Base-by-base conservation (phyloP, 176 grass and related monocot genomes). In the Musa itinerans region DNA sequence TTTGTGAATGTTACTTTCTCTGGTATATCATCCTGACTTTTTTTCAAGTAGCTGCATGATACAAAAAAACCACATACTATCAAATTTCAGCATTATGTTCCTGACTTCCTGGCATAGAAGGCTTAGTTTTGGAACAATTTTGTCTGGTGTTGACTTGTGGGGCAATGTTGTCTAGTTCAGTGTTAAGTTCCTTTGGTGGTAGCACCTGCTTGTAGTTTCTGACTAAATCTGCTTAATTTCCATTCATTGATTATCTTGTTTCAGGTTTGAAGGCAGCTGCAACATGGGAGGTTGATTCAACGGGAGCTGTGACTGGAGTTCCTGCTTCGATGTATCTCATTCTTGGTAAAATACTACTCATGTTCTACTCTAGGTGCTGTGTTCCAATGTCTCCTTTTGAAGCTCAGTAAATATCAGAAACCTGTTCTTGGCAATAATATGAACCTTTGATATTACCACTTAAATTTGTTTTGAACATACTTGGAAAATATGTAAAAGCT, bases 281-380 rank as follows among this genome's bases (percentile, higher is more conserved):
- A 53, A 90, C 90, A 69, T 97, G 94, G 94, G 94, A 93, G 82
- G 82, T 97, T 83, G 94, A 97, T 93, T 78, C 90, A 11, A 50
- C 20, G 20, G 94, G 94, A 69, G 65, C 76, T 70, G 56, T 70
- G 63, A 81, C 85, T 34, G 82, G 90, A 77, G 74, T 82, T 85
- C 94, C 90, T 56, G 83, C 85, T 82, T 89, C 94, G 52, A 97
- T 97, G 90, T 97, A 93, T 79, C 83, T 97, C 65, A 20, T 85
- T 26, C 84, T 97, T 81, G 94, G 94, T 97, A 97, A 84, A 71
- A 0, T 51, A 8, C 3, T 11, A 20, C 19, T 69, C 8, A 43
- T 81, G 56, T 69, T 52, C 57, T 82, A 20, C 68, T 72, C 16
- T 70, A 50, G 54, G 62, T n/a, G 19, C 11, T 52, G 13, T 20